These are phyloP conservation scores for Daphne laureola DNA, from an alignment of 441 rosid species.

Conservation along the genomic window DNA sequence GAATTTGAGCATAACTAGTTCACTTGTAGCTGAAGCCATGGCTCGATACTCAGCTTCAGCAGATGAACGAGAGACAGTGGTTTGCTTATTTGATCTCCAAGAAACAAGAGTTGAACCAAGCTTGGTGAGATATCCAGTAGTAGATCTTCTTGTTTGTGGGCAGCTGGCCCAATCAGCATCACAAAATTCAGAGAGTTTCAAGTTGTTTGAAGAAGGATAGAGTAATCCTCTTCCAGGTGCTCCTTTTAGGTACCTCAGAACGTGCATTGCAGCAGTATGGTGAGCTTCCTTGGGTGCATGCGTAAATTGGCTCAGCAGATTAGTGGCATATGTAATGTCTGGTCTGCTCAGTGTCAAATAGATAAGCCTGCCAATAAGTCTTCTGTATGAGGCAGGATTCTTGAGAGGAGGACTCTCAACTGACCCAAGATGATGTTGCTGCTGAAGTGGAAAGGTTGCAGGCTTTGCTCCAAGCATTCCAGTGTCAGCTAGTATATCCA, in stretches of 20 bases:
- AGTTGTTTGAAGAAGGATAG: background rate
- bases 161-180: conserved; percentile 5
- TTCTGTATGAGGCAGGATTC: background rate
- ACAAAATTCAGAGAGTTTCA: background rate
- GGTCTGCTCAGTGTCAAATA: background rate
- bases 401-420: background rate
- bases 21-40: background rate
- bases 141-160: background rate
- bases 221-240: background rate
- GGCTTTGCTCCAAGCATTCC: too few species aligned
- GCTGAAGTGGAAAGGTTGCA: too few species aligned
- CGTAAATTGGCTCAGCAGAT: background rate
- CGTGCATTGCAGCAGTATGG: background rate
- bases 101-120: background rate
- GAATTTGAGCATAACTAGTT: background rate
- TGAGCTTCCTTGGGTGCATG: background rate
- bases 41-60: background rate
- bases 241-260: background rate
- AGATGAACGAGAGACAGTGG: background rate
- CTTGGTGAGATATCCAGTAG: background rate
- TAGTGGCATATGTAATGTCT: background rate
- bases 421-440: too few species aligned
- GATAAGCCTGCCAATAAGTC: background rate
- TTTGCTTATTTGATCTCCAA: conserved; percentile 5
- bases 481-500: too few species aligned